Evolutionary conservation across 2,329 filamentous ascomycete species (phyloP).

Genomic region (Arthrobotrys sinensis): DNA sequence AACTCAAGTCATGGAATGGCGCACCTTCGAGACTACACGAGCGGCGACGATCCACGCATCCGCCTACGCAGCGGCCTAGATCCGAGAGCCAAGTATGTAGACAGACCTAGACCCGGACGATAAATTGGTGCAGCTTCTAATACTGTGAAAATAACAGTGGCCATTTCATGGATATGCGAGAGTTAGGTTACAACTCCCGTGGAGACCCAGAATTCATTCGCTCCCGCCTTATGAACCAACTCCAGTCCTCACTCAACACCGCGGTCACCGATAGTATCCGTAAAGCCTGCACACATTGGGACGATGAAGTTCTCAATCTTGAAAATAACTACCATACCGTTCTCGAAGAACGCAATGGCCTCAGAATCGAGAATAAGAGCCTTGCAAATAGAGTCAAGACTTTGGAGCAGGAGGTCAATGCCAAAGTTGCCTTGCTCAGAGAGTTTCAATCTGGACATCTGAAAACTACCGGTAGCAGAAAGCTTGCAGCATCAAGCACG

Average conservation of each 20-base stretch:
- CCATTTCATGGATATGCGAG: slow-evolving; percentile 42
- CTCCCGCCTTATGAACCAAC: slow-evolving; percentile 38
- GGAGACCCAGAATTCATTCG: slow-evolving; percentile 36
- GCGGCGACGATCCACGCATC: slow-evolving; percentile 35
- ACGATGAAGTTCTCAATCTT: slow-evolving; percentile 42
- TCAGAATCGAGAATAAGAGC: slow-evolving; percentile 34
- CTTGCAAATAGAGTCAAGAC: slow-evolving; percentile 39
- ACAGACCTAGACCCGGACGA: not conserved
- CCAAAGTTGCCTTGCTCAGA: slow-evolving; percentile 39
- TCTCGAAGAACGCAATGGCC: slow-evolving; percentile 43
- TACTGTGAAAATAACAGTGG: slow-evolving; percentile 10
- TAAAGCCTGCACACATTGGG: slow-evolving; percentile 42
- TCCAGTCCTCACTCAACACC: slow-evolving; percentile 29
- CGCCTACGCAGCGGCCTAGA: slow-evolving; percentile 38
- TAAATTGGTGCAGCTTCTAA: not conserved
- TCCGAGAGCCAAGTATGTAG: slow-evolving; percentile 41
- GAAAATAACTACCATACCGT: slow-evolving; percentile 44
- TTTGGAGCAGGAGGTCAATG: slow-evolving; percentile 47
- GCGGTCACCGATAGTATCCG: slow-evolving; percentile 39
- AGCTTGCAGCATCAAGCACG: slow-evolving; percentile 36
- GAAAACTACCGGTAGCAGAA: slow-evolving; percentile 41
- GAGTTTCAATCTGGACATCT: slow-evolving; percentile 57
- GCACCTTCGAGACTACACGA: slow-evolving; percentile 32
- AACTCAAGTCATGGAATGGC: slow-evolving; percentile 35
- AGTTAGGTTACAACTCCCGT: slow-evolving; percentile 7